A percentile compares a stretch with the other conserved stretches of the same genome.
These are phyloP conservation scores for Lenzites betulinus DNA, from an alignment of 768 basidiomycete genomes.

Conservation along the genomic window DNA sequence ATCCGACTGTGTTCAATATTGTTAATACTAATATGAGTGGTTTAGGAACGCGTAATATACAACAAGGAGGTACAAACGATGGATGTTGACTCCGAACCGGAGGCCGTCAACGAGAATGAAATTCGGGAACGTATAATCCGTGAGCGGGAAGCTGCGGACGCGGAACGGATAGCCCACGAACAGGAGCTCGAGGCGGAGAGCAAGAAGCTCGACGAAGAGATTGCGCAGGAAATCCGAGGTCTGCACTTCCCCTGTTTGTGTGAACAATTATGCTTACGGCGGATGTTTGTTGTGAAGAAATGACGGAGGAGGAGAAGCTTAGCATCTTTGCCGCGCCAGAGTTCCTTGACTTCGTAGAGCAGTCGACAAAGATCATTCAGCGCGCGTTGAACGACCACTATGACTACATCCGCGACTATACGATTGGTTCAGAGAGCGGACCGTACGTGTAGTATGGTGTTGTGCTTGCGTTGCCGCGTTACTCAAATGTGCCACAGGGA, in stretches of 20 bases:
- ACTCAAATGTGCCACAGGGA: constrained; percentile 51
- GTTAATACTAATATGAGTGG: not conserved
- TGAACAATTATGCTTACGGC: not conserved
- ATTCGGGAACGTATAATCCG: constrained; percentile 67
- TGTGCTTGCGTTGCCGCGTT: not conserved
- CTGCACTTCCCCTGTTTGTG: not conserved
- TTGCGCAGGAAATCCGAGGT: constrained; percentile 87
- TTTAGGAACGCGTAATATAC: constrained; percentile 75
- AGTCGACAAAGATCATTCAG: constrained; percentile 93
- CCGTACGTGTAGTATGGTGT: constrained; percentile 52
- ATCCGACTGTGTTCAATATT: not conserved
- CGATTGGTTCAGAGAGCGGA: constrained; percentile 82
- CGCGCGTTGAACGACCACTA: constrained; percentile 93
- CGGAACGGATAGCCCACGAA: constrained; percentile 67
- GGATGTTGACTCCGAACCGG: constrained; percentile 56
- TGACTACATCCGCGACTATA: constrained; percentile 97
- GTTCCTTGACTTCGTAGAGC: constrained; percentile 92
- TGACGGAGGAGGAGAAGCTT: constrained; percentile 83
- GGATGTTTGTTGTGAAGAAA: constrained; percentile 48
- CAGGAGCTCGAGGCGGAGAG: constrained; percentile 83
- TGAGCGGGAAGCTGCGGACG: constrained; percentile 68
- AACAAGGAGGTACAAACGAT: constrained; percentile 87
- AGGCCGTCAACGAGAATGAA: constrained; percentile 56
- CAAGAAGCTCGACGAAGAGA: constrained; percentile 80
- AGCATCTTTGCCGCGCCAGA: constrained; percentile 86